These are phyloP conservation scores for Trichophyton equinum DNA, from an alignment of 2,329 filamentous ascomycete genomes.

Conservation along the genomic window DNA sequence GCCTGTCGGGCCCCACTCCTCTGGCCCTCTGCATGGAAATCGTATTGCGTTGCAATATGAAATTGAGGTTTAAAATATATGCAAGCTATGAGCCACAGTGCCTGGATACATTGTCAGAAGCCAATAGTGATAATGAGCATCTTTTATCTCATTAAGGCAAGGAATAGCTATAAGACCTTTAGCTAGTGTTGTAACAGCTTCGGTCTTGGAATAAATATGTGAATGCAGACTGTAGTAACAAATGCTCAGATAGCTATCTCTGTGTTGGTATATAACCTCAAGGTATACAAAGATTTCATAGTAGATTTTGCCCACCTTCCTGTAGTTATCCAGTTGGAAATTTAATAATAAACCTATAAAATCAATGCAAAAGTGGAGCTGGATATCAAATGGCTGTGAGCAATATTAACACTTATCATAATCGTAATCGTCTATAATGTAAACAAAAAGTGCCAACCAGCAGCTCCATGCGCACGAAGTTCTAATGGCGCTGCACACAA, in stretches of 20 bases:
- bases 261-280: not conserved
- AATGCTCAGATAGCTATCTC: not conserved
- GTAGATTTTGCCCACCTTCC: too few species aligned
- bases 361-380: too few species aligned
- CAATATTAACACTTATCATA: slow-evolving; percentile 1
- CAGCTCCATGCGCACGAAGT: not conserved
- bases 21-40: not conserved
- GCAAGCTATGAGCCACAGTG: too few species aligned
- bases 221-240: not conserved
- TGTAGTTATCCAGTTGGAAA: too few species aligned
- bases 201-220: not conserved
- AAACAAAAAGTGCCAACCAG: not conserved
- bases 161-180: slow-evolving; percentile 3
- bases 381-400: not conserved
- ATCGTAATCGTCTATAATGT: not conserved
- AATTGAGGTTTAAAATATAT: not conserved
- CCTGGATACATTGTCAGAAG: too few species aligned
- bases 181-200: not conserved
- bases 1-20: not conserved
- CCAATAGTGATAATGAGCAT: too few species aligned
- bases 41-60: not conserved
- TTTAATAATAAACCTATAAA: too few species aligned
- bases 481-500: slow-evolving; percentile 39
- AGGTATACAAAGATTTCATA: not conserved
- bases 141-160: not conserved